phyloP scores from a whole-genome alignment of 1,139 yeast species.

The Magnusiomyces ingens region DNA sequence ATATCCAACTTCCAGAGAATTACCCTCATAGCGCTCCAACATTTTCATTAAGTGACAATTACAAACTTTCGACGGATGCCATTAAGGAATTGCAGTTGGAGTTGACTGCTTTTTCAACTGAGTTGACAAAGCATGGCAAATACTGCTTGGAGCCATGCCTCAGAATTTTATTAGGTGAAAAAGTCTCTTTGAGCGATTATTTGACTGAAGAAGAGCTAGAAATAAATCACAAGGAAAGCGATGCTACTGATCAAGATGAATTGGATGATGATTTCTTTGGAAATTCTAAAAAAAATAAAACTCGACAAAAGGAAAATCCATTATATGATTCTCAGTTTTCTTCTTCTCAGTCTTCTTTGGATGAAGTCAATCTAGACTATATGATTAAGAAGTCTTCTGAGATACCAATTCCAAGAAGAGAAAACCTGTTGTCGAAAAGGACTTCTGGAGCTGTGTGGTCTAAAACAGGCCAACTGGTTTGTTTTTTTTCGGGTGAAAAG shows the following conservation, averaged over 20 bases:
- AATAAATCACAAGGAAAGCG: conserved; percentile 21
- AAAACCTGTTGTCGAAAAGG: not conserved
- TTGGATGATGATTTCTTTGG: conserved; percentile 17
- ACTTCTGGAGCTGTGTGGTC: conserved; percentile 86
- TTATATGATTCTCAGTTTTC: not conserved
- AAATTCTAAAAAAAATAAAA: not conserved
- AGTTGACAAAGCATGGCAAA: conserved; percentile 49
- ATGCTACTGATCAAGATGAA: conserved; percentile 9
- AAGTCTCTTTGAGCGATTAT: conserved; percentile 44
- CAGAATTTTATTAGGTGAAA: conserved; percentile 75
- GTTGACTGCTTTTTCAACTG: conserved; percentile 50
- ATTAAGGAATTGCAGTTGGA: conserved; percentile 45
- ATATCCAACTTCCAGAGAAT: conserved; percentile 56
- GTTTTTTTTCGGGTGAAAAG: conserved; percentile 47
- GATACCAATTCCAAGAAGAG: not conserved
- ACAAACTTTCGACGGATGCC: conserved; percentile 48
- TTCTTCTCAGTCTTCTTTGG: conserved; percentile 1
- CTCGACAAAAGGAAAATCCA: conserved; percentile 4
- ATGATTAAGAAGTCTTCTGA: not conserved
- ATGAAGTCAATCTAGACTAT: conserved; percentile 1
- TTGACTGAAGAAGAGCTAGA: conserved; percentile 36
- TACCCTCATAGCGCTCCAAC: conserved; percentile 62
- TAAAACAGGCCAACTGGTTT: conserved; percentile 65
- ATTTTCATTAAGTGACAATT: conserved; percentile 74
- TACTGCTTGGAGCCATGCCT: conserved; percentile 80